phyloP scores from a whole-genome alignment of 2,329 filamentous ascomycete species.

The Clarireedia homoeocarpa region DNA sequence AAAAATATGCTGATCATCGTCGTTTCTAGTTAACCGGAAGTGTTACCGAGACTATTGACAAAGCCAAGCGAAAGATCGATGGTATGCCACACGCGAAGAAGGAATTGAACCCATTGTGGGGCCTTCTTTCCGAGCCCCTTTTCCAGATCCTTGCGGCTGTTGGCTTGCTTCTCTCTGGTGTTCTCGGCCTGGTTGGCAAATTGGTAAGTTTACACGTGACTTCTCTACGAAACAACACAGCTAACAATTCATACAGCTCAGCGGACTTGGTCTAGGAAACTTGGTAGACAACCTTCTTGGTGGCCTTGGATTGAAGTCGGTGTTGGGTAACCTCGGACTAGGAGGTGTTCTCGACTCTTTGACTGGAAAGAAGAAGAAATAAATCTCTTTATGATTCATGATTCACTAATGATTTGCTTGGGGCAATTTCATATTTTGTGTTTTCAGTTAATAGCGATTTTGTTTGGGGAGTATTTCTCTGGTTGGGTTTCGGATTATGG shows the following conservation, averaged over 20 bases:
- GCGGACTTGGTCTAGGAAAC: conserved; percentile 74
- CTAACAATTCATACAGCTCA: conserved; percentile 7
- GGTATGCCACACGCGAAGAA: conserved; percentile 95
- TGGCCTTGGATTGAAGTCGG: conserved; percentile 66
- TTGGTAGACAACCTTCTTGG: conserved; percentile 73
- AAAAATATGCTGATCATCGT: conserved; percentile 24
- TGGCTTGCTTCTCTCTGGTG: conserved; percentile 72
- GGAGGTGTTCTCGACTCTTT: conserved; percentile 35
- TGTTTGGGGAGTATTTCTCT: not conserved
- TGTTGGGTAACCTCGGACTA: conserved; percentile 67
- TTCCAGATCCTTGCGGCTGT: conserved; percentile 91
- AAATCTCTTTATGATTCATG: not conserved
- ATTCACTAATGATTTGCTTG: not conserved
- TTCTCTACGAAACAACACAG: not conserved
- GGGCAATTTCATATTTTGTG: conserved; percentile 1
- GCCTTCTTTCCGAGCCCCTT: conserved; percentile 67
- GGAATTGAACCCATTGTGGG: conserved; percentile 87
- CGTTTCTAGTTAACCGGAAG: conserved; percentile 55
- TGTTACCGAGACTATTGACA: conserved; percentile 77
- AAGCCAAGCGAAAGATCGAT: conserved; percentile 78
- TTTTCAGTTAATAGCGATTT: conserved; percentile 6
- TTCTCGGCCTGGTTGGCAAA: conserved; percentile 76
- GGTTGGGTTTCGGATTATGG: not conserved
- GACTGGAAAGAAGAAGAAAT: conserved; percentile 37
- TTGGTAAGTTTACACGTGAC: conserved; percentile 37